A percentile compares a stretch with the other conserved stretches of the same genome.
Conservation (phyloP, 2,329 filamentous ascomycete species). For the Neopestalotiopsis clavispora region DNA sequence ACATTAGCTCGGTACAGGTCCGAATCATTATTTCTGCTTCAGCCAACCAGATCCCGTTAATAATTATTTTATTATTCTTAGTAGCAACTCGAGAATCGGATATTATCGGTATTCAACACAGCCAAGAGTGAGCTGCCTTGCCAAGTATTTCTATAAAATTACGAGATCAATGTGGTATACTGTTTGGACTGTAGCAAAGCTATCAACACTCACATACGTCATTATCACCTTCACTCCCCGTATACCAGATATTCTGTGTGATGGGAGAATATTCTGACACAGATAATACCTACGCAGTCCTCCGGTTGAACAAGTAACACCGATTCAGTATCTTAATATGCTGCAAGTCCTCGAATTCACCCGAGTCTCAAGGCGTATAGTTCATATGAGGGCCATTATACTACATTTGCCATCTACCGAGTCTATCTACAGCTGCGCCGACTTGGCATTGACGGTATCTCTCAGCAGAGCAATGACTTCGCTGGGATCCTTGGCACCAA, state of each 20-base stretch:
- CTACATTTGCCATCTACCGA: neutral
- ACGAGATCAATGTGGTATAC: neutral
- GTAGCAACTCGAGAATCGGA: too few relatives aligned
- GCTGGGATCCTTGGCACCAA: constrained; percentile 85
- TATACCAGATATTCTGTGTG: neutral
- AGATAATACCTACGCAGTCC: neutral
- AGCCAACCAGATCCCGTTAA: neutral
- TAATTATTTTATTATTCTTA: neutral
- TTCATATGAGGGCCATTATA: neutral
- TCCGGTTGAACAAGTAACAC: neutral
- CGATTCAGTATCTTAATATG: neutral
- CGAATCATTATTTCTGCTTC: constrained; percentile 16
- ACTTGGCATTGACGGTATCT: constrained; percentile 72
- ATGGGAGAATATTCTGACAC: neutral
- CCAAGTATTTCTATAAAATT: neutral
- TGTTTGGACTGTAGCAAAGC: neutral
- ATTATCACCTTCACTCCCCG: neutral
- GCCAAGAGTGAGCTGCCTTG: neutral
- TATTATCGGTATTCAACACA: neutral
- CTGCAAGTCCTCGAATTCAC: neutral
- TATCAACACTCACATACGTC: neutral
- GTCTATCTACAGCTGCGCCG: constrained; percentile 44
- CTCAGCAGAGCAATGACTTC: constrained; percentile 86
- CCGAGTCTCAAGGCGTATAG: neutral
- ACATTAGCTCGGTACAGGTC: constrained; percentile 17